These are phyloP conservation scores for Exophiala calicioides DNA, from an alignment of 2,329 filamentous ascomycete genomes.

Conservation along the genomic window DNA sequence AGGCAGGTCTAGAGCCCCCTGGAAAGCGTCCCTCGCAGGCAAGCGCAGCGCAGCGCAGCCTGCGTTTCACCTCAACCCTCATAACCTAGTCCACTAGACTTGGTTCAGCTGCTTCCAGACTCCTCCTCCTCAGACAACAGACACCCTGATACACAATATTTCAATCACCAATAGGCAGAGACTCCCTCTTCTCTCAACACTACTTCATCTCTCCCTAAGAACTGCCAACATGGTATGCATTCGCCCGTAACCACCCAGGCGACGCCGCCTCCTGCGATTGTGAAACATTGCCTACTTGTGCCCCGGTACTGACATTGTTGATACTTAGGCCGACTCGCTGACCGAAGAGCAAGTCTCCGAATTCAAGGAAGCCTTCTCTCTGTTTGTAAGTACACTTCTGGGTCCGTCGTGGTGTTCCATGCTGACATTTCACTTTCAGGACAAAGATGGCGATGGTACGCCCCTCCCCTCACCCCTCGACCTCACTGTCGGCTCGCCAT, in stretches of 20 bases:
- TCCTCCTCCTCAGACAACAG: not conserved
- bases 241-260: not conserved
- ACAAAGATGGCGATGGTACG: constrained; percentile 90
- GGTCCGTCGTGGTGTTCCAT: not conserved
- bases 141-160: not conserved
- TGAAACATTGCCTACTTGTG: constrained; percentile 13
- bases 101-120: constrained; percentile 11
- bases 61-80: too few relatives aligned
- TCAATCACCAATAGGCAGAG: constrained; percentile 1
- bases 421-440: constrained; percentile 53
- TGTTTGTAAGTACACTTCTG: constrained; percentile 77
- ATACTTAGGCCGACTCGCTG: constrained; percentile 83
- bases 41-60: too few relatives aligned
- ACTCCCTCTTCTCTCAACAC: not conserved
- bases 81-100: too few relatives aligned
- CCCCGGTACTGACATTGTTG: constrained; percentile 11
- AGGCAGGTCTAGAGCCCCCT: too few relatives aligned
- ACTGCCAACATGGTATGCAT: constrained; percentile 21
- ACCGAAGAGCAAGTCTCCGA: constrained; percentile 99
- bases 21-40: too few relatives aligned
- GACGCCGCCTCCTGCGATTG: constrained; percentile 13
- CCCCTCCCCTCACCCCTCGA: constrained; percentile 1
- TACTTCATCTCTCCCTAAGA: not conserved
- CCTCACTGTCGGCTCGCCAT: not conserved
- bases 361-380: constrained; percentile 99